Evolutionary conservation across 2,329 filamentous ascomycete species (phyloP).

Genomic region (Aureobasidium sp.): DNA sequence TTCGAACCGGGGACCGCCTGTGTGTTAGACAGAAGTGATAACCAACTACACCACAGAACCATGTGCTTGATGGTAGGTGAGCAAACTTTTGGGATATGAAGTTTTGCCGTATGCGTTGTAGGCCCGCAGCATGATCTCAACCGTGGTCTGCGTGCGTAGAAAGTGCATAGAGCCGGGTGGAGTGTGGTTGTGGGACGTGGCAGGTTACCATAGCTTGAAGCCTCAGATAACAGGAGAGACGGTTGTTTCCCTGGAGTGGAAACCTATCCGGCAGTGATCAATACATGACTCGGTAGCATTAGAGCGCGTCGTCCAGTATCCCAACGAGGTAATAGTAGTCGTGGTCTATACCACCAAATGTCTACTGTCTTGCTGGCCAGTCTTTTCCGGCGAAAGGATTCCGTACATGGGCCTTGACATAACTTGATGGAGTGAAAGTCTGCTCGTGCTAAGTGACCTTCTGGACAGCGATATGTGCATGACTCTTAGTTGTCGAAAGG

Average conservation of each 20-base stretch:
- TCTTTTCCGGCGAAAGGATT: too few species aligned
- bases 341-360: too few species aligned
- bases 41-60: constrained; percentile 11
- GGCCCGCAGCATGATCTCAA: background rate
- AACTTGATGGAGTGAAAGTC: background rate
- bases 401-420: background rate
- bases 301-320: background rate
- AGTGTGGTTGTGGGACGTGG: background rate
- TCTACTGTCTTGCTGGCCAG: background rate
- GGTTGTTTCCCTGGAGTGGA: background rate
- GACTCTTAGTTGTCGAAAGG: background rate
- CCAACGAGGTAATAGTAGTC: background rate
- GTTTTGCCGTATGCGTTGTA: background rate
- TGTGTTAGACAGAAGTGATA: constrained; percentile 8
- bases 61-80: background rate
- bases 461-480: background rate
- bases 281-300: background rate
- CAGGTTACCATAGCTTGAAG: background rate
- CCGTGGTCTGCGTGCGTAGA: background rate
- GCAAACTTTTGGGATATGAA: background rate
- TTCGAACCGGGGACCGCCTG: constrained; percentile 1
- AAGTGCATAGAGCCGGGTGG: too few species aligned
- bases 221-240: background rate
- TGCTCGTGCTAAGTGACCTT: background rate
- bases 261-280: background rate